Evolutionary conservation across 1,284 basidiomycete species (phyloP).

Genomic region (Agroathelia rolfsii): DNA sequence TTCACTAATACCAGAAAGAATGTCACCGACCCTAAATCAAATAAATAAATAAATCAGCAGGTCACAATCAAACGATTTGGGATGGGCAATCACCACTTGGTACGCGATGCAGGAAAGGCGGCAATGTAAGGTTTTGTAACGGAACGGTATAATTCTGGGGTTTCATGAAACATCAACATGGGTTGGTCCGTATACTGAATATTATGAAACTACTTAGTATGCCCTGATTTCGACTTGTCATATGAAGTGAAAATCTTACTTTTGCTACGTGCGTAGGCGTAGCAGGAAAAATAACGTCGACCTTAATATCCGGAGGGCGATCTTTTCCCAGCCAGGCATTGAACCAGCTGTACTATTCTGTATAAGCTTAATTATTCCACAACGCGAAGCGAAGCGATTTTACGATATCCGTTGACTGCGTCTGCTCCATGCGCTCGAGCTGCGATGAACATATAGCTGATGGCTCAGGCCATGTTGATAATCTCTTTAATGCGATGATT

Average conservation of each 20-base stretch:
- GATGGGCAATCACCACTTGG: slow-evolving; percentile 84
- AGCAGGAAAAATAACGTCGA: slow-evolving; percentile 75
- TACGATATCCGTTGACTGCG: too few species aligned
- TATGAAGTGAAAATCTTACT: slow-evolving; percentile 22
- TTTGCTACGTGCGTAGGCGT: slow-evolving; percentile 79
- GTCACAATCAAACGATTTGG: too few species aligned
- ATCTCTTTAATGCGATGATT: too few species aligned
- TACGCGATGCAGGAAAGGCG: slow-evolving; percentile 61
- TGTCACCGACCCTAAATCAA: slow-evolving; percentile 88
- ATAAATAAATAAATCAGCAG: too few species aligned
- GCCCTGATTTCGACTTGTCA: not conserved
- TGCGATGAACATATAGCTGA: too few species aligned
- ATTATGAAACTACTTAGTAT: too few species aligned
- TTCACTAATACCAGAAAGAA: slow-evolving; percentile 76
- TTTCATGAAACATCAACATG: slow-evolving; percentile 69
- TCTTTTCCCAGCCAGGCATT: too few species aligned
- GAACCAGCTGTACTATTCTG: too few species aligned
- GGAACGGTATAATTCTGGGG: slow-evolving; percentile 58
- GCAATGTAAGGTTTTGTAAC: slow-evolving; percentile 76
- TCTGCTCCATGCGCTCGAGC: too few species aligned
- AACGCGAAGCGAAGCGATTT: too few species aligned
- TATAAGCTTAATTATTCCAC: too few species aligned
- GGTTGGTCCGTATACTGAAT: slow-evolving; percentile 73
- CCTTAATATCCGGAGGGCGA: slow-evolving; percentile 45
- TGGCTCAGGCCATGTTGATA: too few species aligned